A percentile compares a stretch with the other conserved stretches of the same genome.
These are phyloP conservation scores for Populus trichocarpa DNA, from an alignment of 441 rosid species.

Conservation along the genomic window DNA sequence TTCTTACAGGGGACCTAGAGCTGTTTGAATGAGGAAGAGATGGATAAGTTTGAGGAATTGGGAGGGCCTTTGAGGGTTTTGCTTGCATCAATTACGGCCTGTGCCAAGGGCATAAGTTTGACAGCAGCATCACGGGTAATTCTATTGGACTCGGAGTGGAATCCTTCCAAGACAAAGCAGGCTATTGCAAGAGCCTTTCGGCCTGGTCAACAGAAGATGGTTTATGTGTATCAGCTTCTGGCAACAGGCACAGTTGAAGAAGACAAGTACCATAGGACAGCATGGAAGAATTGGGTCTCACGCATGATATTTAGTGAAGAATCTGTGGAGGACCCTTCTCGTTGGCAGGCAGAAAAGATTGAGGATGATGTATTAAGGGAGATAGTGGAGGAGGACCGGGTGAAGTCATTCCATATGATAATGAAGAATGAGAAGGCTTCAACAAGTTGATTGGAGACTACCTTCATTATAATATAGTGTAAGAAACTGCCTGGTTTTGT, in stretches of 20 bases:
- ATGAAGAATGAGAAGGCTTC: constrained; percentile 97
- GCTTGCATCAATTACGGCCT: constrained; percentile 86
- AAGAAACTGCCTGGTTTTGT: neutral
- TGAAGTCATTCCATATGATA: constrained; percentile 88
- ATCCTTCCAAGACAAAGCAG: constrained; percentile 97
- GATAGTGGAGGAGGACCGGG: constrained; percentile 75
- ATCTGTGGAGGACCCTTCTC: constrained; percentile 82
- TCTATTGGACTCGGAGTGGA: constrained; percentile 88
- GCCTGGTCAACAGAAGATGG: constrained; percentile 90
- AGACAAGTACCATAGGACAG: constrained; percentile 81
- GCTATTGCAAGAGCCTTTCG: constrained; percentile 95
- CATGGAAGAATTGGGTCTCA: constrained; percentile 99
- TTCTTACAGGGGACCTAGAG: constrained; percentile 84
- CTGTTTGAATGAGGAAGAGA: constrained; percentile 80
- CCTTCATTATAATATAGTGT: neutral
- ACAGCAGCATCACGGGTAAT: constrained; percentile 95
- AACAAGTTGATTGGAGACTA: constrained; percentile 42
- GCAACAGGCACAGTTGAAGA: constrained; percentile 81
- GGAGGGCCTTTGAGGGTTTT: constrained; percentile 59
- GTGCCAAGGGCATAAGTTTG: constrained; percentile 94
- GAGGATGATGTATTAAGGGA: constrained; percentile 85
- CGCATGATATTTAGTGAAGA: constrained; percentile 96
- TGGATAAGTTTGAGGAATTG: constrained; percentile 82
- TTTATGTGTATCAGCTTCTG: constrained; percentile 86
- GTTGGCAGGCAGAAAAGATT: constrained; percentile 86